Conservation (phyloP, 441 rosid species). For the Eutrema salsugineum region DNA sequence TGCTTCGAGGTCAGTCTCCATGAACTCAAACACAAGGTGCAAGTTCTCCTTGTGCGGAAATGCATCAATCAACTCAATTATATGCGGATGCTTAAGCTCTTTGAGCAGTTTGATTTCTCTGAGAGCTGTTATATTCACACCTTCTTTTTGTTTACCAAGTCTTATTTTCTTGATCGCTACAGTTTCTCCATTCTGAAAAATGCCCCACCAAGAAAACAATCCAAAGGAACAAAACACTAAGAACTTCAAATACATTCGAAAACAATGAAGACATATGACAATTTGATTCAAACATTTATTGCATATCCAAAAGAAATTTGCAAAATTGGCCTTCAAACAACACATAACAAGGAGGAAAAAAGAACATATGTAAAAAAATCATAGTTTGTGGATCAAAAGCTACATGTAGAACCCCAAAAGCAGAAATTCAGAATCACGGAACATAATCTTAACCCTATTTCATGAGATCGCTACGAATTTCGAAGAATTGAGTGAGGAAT, state of each 20-base stretch:
- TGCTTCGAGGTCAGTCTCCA: conserved; percentile 68
- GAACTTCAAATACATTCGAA: neutral
- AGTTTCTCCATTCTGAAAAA: conserved; percentile 60
- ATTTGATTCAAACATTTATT: neutral
- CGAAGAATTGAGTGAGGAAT: neutral
- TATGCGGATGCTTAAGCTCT: conserved; percentile 81
- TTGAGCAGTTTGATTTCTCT: conserved; percentile 83
- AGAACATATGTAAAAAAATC: too few relatives aligned
- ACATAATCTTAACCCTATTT: neutral
- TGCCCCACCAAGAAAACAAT: neutral
- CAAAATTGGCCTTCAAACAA: neutral
- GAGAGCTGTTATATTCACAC: conserved; percentile 80
- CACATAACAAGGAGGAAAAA: too few relatives aligned
- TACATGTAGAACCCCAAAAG: neutral
- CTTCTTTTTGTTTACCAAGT: conserved; percentile 89
- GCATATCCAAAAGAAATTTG: neutral
- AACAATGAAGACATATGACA: neutral
- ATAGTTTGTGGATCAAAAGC: neutral
- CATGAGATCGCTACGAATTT: neutral
- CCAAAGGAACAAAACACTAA: neutral
- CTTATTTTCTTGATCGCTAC: conserved; percentile 93
- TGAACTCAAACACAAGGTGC: conserved; percentile 93
- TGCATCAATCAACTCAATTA: conserved; percentile 81
- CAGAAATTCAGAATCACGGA: neutral
- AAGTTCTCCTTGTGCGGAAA: conserved; percentile 90